Evolutionary conservation across 148 eudicot species (phyloP).

Genomic region (Suaeda aralocaspica): DNA sequence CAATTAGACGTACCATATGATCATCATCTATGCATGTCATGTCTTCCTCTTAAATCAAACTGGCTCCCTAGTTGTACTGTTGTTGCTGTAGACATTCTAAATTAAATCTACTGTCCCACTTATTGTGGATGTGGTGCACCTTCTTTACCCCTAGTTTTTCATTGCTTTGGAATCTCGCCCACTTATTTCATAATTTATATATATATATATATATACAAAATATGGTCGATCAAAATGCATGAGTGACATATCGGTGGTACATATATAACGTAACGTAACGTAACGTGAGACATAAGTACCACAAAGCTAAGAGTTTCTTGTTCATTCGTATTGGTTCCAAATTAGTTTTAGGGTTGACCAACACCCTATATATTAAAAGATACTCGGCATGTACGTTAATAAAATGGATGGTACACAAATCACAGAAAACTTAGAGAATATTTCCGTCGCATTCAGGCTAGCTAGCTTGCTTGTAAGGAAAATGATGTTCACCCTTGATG

Average conservation of each 20-base stretch:
- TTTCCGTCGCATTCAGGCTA: not conserved
- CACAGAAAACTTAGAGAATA: not conserved
- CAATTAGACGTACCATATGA: slow-evolving; percentile 9
- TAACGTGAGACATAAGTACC: not conserved
- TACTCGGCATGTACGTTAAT: not conserved
- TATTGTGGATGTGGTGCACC: slow-evolving; percentile 1
- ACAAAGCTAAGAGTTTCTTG: not conserved
- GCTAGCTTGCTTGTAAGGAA: not conserved
- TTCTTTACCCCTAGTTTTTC: not conserved
- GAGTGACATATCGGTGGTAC: not conserved
- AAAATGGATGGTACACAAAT: not conserved
- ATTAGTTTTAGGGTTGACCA: not conserved
- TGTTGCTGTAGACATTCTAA: too few species aligned
- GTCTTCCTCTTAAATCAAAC: not conserved
- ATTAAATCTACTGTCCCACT: slow-evolving; percentile 1
- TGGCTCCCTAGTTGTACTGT: not conserved
- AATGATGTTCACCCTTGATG: not conserved
- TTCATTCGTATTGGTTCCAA: not conserved
- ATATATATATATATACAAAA: not conserved
- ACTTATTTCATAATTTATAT: not conserved
- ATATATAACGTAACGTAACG: too few species aligned
- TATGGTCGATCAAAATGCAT: not conserved
- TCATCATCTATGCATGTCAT: not conserved
- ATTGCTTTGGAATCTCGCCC: not conserved
- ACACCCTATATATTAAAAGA: not conserved